Conservation (phyloP, 2,329 filamentous ascomycete genomes). For the Xylariales sp. region DNA sequence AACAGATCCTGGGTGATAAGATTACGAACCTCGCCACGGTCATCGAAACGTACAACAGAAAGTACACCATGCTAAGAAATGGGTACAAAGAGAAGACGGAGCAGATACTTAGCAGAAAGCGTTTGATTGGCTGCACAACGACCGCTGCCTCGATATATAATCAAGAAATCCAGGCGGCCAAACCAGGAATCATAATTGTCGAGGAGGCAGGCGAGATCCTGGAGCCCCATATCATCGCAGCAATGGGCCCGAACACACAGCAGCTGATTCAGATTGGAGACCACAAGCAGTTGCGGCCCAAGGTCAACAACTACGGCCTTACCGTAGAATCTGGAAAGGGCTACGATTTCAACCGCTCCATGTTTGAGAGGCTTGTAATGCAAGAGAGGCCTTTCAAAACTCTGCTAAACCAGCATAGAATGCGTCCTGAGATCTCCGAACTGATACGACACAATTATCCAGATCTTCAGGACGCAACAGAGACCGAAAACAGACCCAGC, state of each 20-base stretch:
- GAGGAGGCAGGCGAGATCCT: constrained; percentile 74
- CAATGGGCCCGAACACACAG: constrained; percentile 49
- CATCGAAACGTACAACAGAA: no score
- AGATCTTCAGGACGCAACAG: constrained; percentile 49
- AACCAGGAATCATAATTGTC: constrained; percentile 58
- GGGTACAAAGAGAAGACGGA: no score
- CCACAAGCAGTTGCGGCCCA: constrained; percentile 68
- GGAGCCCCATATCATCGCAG: constrained; percentile 61
- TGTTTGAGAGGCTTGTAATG: constrained; percentile 64
- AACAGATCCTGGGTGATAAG: no score
- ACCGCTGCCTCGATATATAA: constrained; percentile 63
- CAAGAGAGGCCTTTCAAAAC: constrained; percentile 49
- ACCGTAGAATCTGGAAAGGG: constrained; percentile 61
- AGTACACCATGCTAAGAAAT: no score
- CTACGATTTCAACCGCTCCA: constrained; percentile 61
- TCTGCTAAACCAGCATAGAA: constrained; percentile 61
- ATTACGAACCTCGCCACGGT: no score
- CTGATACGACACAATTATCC: constrained; percentile 59
- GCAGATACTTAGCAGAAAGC: constrained; percentile 43
- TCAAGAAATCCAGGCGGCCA: constrained; percentile 45
- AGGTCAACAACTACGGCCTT: constrained; percentile 56
- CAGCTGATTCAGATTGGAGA: constrained; percentile 70
- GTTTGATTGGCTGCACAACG: constrained; percentile 67
- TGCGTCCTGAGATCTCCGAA: constrained; percentile 62
- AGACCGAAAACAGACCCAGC: constrained; percentile 38